Evolutionary conservation across 495 filamentous ascomycete species (phyloP).

Genomic region (Podospora pseudopauciseta): DNA sequence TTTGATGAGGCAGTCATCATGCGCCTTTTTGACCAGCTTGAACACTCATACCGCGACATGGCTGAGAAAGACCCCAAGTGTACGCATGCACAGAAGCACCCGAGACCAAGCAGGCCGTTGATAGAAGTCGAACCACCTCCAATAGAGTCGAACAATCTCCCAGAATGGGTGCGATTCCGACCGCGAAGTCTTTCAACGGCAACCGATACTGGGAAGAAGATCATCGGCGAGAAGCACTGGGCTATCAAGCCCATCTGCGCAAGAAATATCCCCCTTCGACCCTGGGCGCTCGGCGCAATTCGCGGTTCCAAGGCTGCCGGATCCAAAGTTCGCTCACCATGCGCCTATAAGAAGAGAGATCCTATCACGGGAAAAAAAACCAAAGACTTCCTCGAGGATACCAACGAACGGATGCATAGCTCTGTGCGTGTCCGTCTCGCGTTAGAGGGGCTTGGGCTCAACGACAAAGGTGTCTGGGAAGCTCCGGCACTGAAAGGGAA

Average conservation of each 20-base stretch:
- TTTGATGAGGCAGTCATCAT: constrained; percentile 52
- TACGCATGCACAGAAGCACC: background rate
- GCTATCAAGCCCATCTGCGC: constrained; percentile 45
- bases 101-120: background rate
- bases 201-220: constrained; percentile 7
- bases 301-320: constrained; percentile 50
- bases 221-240: constrained; percentile 34
- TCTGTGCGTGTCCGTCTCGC: constrained; percentile 54
- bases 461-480: constrained; percentile 53
- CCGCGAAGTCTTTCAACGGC: background rate
- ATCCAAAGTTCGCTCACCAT: constrained; percentile 52
- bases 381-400: constrained; percentile 48
- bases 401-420: constrained; percentile 63
- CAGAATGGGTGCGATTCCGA: constrained; percentile 1
- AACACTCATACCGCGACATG: constrained; percentile 39
- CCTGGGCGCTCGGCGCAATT: constrained; percentile 58
- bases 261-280: constrained; percentile 48
- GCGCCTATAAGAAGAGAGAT: constrained; percentile 54
- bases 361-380: constrained; percentile 45
- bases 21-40: constrained; percentile 46
- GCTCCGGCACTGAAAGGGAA: constrained; percentile 47
- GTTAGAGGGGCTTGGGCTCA: constrained; percentile 53
- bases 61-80: constrained; percentile 17
- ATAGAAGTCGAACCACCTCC: background rate
- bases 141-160: background rate